A percentile compares a stretch with the other conserved stretches of the same genome.
Evolutionary conservation across 2,329 filamentous ascomycete genomes (phyloP).

Genomic region (Pseudocercospora vitis): DNA sequence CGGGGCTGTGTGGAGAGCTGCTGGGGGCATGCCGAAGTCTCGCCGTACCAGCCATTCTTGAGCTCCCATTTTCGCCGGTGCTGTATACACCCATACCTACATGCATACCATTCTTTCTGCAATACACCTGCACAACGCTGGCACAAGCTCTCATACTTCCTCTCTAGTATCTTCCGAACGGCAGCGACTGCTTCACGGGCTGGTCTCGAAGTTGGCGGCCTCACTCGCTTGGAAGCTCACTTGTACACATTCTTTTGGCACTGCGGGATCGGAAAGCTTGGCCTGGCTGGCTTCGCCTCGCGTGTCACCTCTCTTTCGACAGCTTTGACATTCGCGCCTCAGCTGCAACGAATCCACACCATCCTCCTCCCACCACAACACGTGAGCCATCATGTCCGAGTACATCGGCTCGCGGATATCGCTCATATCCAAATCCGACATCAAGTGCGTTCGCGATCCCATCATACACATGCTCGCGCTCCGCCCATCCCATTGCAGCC

Average conservation of each 20-base stretch:
- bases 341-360: constrained; percentile 8
- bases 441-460: constrained; percentile 62
- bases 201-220: background rate
- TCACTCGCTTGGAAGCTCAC: background rate
- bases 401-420: constrained; percentile 84
- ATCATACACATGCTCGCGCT: background rate
- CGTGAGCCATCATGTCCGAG: constrained; percentile 54
- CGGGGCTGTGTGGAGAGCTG: background rate
- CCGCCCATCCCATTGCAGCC: too few species aligned
- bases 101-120: background rate
- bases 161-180: too few species aligned
- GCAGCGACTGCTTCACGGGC: background rate
- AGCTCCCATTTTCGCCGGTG: background rate
- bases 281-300: background rate
- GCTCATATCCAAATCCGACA: constrained; percentile 95
- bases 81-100: background rate
- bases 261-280: background rate
- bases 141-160: too few species aligned
- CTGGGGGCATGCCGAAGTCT: background rate
- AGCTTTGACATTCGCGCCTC: constrained; percentile 6
- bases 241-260: background rate
- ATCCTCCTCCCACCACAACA: constrained; percentile 8
- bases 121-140: background rate
- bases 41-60: background rate
- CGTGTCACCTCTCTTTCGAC: background rate